phyloP scores from a whole-genome alignment of 176 grass and related monocot genomes.

The Eragrostis curvula region DNA sequence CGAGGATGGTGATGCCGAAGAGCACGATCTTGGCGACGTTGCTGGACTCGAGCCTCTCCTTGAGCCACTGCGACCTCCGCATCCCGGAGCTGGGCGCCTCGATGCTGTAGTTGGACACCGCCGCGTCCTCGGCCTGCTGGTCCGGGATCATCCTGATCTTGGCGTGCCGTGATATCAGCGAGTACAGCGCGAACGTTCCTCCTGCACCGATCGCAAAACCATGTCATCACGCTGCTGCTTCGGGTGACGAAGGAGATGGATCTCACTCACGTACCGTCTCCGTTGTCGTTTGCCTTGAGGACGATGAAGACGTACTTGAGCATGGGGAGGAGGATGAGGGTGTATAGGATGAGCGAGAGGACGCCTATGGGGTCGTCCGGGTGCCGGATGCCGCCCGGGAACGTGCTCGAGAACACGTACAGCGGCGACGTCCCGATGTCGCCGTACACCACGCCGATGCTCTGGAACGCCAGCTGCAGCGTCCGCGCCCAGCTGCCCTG shows the following conservation, averaged over 20 bases:
- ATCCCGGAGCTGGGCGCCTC: constrained; percentile 30
- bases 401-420: constrained; percentile 70
- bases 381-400: constrained; percentile 55
- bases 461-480: constrained; percentile 72
- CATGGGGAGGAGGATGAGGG: constrained; percentile 55
- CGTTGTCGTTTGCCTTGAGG: constrained; percentile 64
- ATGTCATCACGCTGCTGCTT: background rate
- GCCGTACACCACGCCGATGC: constrained; percentile 72
- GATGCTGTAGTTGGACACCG: constrained; percentile 55
- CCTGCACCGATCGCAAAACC: constrained; percentile 26
- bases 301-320: constrained; percentile 74
- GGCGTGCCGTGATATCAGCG: constrained; percentile 59
- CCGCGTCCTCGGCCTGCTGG: constrained; percentile 58
- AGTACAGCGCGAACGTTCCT: constrained; percentile 74
- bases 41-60: constrained; percentile 53
- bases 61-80: constrained; percentile 46
- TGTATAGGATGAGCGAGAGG: constrained; percentile 77
- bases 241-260: background rate
- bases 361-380: constrained; percentile 58
- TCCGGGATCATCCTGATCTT: constrained; percentile 62
- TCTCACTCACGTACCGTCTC: constrained; percentile 34
- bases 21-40: constrained; percentile 39
- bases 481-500: constrained; percentile 55
- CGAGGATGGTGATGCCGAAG: constrained; percentile 61
- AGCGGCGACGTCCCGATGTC: constrained; percentile 83